These are phyloP conservation scores for Styphnolobium japonicum DNA, from an alignment of 306 rosid species.

Conservation along the genomic window DNA sequence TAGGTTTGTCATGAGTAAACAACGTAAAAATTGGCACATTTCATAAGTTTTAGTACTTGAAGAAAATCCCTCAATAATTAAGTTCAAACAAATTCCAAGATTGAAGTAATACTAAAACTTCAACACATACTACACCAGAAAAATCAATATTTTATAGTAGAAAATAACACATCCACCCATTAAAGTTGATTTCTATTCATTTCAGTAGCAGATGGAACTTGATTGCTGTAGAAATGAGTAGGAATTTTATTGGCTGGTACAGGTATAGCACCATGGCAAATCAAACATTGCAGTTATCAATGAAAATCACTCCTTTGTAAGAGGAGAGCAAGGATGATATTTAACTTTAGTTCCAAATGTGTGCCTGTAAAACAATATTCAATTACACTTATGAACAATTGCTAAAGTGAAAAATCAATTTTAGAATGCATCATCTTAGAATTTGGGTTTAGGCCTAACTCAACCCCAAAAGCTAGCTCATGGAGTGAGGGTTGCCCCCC, in stretches of 20 bases:
- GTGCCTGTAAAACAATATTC: background rate
- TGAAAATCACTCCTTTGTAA: background rate
- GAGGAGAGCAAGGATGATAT: background rate
- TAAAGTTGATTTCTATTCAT: background rate
- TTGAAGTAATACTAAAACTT: background rate
- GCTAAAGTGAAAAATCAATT: background rate
- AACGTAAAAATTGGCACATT: background rate
- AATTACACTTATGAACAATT: background rate
- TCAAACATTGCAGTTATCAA: background rate
- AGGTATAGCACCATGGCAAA: background rate
- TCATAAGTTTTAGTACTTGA: background rate
- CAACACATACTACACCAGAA: background rate
- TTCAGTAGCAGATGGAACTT: background rate
- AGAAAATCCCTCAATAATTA: background rate
- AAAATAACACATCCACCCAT: background rate
- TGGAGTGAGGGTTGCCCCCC: too few relatives aligned
- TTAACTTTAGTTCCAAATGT: background rate
- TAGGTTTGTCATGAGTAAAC: background rate
- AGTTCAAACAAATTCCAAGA: background rate
- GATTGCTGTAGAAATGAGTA: background rate
- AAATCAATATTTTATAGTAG: background rate
- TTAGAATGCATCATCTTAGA: constrained; percentile 4
- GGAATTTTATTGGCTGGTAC: background rate
- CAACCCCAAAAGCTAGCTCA: too few relatives aligned
- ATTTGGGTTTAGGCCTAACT: too few relatives aligned